Evolutionary conservation across 805 yeast species (phyloP), one percentile per base, ranked within the genome.

Genomic region (Yarrowia osloensis): DNA sequence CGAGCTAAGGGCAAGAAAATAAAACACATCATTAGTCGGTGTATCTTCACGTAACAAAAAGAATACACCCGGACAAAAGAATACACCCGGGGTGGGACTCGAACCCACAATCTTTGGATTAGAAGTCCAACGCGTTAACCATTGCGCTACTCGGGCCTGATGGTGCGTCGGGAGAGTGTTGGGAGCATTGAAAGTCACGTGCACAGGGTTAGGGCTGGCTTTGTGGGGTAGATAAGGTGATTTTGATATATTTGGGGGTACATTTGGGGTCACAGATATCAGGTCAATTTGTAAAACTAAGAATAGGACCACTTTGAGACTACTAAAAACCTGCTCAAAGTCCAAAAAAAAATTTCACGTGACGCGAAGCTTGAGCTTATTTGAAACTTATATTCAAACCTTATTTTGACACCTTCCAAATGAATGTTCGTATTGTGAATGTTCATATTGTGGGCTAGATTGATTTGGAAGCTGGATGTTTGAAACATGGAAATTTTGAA

Each of bases 41-140:
- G n/a, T n/a, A n/a, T n/a, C n/a, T n/a, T n/a, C n/a, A n/a, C n/a
- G n/a, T n/a, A n/a, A n/a, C n/a, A n/a, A n/a, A n/a, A n/a, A n/a
- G n/a, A n/a, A n/a, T n/a, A n/a, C n/a, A n/a, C n/a, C n/a, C n/a
- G n/a, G n/a, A n/a, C n/a, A n/a, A n/a, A n/a, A n/a, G n/a, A n/a
- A 11, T n/a, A 26, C 62, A 54, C 62, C 62, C 62, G 62, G 62
- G 62, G 62, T 54, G 62, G 62, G 62, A 54, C 62, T 54, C 62
- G 62, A 54, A 54, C 62, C 62, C 62, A 54, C 62, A 54, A 54
- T 50, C 57, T 50, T 50, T 50, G 57, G 57, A 50, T 50, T 50
- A 57, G 63, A 57, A 57, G 63, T 57, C 63, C 63, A 57, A 57
- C 63, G 63, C 63, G 63, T 57, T 57, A 57, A 57, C 63, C 63